phyloP scores from a whole-genome alignment of 2,329 filamentous ascomycete genomes.

The Botrytis pseudocinerea region DNA sequence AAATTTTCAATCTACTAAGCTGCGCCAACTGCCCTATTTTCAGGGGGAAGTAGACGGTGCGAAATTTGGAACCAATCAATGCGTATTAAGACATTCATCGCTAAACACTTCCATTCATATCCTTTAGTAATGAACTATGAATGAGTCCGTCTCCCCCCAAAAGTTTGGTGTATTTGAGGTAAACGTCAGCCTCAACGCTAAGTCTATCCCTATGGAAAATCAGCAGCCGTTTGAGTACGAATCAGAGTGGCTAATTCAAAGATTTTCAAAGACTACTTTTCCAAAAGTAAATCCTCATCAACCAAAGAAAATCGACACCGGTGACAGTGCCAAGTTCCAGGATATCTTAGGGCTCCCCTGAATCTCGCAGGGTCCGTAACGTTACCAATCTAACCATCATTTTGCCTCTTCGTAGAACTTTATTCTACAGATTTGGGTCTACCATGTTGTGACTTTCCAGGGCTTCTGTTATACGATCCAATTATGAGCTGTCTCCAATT shows the following conservation, averaged over 20 bases:
- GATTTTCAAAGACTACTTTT: neutral
- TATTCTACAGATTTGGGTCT: neutral
- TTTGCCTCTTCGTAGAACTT: neutral
- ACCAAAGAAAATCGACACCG: neutral
- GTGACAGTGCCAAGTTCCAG: neutral
- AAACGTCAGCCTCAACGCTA: neutral
- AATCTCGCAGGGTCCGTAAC: constrained; percentile 6
- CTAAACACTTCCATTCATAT: constrained; percentile 5
- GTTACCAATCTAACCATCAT: neutral
- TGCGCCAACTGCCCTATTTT: neutral
- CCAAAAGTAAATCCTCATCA: neutral
- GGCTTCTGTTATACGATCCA: neutral
- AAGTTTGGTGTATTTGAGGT: neutral
- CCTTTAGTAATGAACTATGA: neutral
- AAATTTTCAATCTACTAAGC: neutral
- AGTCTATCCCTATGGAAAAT: neutral
- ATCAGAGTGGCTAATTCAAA: neutral
- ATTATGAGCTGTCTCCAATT: neutral
- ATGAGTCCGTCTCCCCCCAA: neutral
- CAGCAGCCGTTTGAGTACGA: neutral
- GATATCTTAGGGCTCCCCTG: neutral
- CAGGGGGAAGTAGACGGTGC: constrained; percentile 1
- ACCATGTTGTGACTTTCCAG: neutral
- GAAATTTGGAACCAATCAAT: constrained; percentile 4
- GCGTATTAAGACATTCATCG: neutral